Conservation (phyloP, 2,329 filamentous ascomycete species). For the Aschersonia sp. region DNA sequence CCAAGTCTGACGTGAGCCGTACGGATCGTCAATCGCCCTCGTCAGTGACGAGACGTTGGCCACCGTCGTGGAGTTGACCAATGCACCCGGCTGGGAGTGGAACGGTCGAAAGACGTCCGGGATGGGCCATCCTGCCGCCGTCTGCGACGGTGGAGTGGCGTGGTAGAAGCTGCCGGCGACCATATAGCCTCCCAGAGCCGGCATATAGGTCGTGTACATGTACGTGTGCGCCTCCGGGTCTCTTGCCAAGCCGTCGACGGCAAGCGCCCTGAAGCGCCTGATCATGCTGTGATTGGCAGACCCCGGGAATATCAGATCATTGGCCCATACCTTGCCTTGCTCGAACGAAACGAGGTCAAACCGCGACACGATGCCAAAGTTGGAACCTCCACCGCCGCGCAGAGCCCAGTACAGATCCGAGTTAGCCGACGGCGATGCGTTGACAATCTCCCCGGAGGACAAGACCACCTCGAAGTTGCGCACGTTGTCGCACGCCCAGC, state of each 20-base stretch:
- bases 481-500: constrained; percentile 7
- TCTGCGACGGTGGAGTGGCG: constrained; percentile 3
- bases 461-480: constrained; percentile 23
- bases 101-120: constrained; percentile 12
- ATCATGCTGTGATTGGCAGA: constrained; percentile 6
- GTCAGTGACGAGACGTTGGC: constrained; percentile 12
- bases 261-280: constrained; percentile 4
- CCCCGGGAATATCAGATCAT: constrained; percentile 5
- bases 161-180: constrained; percentile 7
- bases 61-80: constrained; percentile 9
- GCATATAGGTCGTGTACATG: constrained; percentile 6
- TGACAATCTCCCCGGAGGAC: constrained; percentile 24
- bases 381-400: constrained; percentile 28
- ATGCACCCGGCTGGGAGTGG: constrained; percentile 7
- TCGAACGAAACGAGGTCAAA: constrained; percentile 15
- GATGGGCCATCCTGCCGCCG: not conserved
- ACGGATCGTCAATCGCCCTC: constrained; percentile 9
- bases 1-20: constrained; percentile 14
- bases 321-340: constrained; percentile 6
- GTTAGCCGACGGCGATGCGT: constrained; percentile 20
- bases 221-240: constrained; percentile 11
- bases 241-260: constrained; percentile 5
- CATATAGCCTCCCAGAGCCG: constrained; percentile 2
- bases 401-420: constrained; percentile 28
- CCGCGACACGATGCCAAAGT: constrained; percentile 25